Evolutionary conservation across 1,284 basidiomycete genomes (phyloP), one percentile per base, ranked within the genome.

Genomic region (Cutaneotrichosporon sp.): DNA sequence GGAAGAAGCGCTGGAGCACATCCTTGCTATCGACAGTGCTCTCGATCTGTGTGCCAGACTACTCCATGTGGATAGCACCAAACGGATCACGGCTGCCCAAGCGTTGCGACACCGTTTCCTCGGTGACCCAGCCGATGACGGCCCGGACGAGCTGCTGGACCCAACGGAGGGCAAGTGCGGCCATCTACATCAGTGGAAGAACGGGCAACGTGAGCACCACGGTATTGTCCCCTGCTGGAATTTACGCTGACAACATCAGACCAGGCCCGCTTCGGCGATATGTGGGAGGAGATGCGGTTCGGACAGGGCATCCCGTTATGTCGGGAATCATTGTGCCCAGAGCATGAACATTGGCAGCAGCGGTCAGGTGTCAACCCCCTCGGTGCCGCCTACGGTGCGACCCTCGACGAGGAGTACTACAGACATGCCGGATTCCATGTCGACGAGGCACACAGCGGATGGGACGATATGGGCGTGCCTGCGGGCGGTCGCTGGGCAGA

Each of bases 91-190:
- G 2, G 87, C 91, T 1, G 79, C 80, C 8, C 76, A 81, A 9
- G 88, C 87, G 5, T 78, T 96, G 46, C 80, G 81, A 56, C 90
- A 94, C 67, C 79, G 81, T 1, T 94, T 93, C 74, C 78, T 94
- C 25, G 60, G 49, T 22, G 62, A 70, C 46, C 49, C 54, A 1
- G 63, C 59, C 59, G 59, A 60, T 27, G 55, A 57, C 20, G 59
- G 52, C 19, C 55, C 57, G 5, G 55, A 61, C 31, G 65, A 66
- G 45, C 20, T 62, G 3, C 34, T 68, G 19, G 51, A 59, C 24
- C 61, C 51, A 1, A 55, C 46, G 0, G 64, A 68, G 16, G 68
- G 68, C 42, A 69, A 69, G 47, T 72, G 70, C 35, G 70, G 70
- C 12, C 46, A 61, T 25, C 52, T 72, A 44, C 70, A 72, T 57